Evolutionary conservation across 2,329 filamentous ascomycete species (phyloP).

Genomic region (Trichoderma sp.): DNA sequence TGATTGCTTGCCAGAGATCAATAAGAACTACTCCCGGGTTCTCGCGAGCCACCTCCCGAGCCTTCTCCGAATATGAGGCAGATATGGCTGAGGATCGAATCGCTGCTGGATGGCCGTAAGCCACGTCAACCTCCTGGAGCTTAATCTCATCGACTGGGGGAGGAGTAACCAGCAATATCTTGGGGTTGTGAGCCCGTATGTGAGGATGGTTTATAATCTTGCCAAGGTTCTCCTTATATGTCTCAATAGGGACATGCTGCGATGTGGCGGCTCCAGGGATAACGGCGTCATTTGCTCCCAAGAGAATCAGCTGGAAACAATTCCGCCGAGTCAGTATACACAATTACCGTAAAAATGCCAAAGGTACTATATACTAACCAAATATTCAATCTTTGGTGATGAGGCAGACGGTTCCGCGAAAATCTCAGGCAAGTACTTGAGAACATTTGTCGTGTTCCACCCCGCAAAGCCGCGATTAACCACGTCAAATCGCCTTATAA

Average conservation of each 20-base stretch:
- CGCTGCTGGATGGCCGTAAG: constrained; percentile 46
- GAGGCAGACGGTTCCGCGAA: constrained; percentile 65
- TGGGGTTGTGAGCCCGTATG: constrained; percentile 69
- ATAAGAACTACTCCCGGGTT: constrained; percentile 68
- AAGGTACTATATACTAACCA: constrained; percentile 51
- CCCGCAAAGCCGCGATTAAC: constrained; percentile 86
- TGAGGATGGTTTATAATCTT: constrained; percentile 71
- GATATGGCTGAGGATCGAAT: constrained; percentile 51
- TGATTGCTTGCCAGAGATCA: constrained; percentile 78
- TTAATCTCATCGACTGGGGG: constrained; percentile 81
- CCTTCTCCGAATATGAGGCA: constrained; percentile 59
- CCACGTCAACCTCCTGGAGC: constrained; percentile 50
- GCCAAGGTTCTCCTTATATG: constrained; percentile 72
- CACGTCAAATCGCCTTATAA: constrained; percentile 77
- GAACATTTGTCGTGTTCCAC: constrained; percentile 77
- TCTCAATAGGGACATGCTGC: constrained; percentile 77
- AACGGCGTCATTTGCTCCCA: constrained; percentile 89
- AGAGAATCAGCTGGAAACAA: constrained; percentile 65
- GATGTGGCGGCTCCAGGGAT: constrained; percentile 61
- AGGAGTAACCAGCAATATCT: constrained; percentile 77
- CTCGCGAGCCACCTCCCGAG: constrained; percentile 68
- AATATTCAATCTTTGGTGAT: constrained; percentile 63
- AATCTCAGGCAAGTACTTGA: constrained; percentile 68
- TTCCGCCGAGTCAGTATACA: neutral
- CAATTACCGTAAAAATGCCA: neutral